Evolutionary conservation across 805 yeast genomes (phyloP).

Genomic region (Myxozyma sirexii): DNA sequence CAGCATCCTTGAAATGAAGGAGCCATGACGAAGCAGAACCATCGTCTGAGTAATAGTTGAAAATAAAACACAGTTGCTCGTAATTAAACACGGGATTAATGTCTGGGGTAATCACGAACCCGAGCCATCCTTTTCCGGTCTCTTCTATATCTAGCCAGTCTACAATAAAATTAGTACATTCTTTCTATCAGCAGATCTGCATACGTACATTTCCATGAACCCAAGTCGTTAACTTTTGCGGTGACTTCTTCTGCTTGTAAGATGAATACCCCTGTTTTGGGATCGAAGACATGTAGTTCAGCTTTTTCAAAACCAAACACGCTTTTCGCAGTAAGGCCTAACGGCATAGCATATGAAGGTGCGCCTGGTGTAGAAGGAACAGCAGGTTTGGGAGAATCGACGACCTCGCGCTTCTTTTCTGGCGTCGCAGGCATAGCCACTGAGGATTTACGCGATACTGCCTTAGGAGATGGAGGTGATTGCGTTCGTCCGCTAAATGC

Average conservation of each 20-base stretch:
- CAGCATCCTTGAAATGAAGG: slow-evolving; percentile 53
- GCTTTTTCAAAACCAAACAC: slow-evolving; percentile 38
- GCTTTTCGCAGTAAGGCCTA: slow-evolving; percentile 1
- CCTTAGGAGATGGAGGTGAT: slow-evolving; percentile 29
- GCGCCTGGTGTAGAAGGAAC: slow-evolving; percentile 31
- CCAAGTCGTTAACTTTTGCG: slow-evolving; percentile 51
- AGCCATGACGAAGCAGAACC: slow-evolving; percentile 61
- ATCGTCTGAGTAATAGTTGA: slow-evolving; percentile 54
- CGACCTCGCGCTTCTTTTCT: background rate
- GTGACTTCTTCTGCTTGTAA: slow-evolving; percentile 45
- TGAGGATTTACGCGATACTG: slow-evolving; percentile 16
- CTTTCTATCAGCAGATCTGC: too few species aligned
- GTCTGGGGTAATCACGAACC: slow-evolving; percentile 50
- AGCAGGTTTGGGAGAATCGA: background rate
- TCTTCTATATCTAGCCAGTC: slow-evolving; percentile 51
- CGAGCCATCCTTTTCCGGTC: slow-evolving; percentile 42
- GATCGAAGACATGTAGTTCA: slow-evolving; percentile 62
- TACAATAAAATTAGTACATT: background rate
- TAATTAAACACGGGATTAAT: slow-evolving; percentile 70
- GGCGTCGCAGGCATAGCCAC: slow-evolving; percentile 22
- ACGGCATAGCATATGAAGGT: slow-evolving; percentile 1
- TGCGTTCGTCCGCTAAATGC: slow-evolving; percentile 4
- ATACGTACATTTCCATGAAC: slow-evolving; percentile 50
- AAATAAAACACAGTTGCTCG: slow-evolving; percentile 61
- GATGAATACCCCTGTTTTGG: slow-evolving; percentile 52